Evolutionary conservation across 805 yeast species (phyloP).

Genomic region (Tetrapisispora phaffii): DNA sequence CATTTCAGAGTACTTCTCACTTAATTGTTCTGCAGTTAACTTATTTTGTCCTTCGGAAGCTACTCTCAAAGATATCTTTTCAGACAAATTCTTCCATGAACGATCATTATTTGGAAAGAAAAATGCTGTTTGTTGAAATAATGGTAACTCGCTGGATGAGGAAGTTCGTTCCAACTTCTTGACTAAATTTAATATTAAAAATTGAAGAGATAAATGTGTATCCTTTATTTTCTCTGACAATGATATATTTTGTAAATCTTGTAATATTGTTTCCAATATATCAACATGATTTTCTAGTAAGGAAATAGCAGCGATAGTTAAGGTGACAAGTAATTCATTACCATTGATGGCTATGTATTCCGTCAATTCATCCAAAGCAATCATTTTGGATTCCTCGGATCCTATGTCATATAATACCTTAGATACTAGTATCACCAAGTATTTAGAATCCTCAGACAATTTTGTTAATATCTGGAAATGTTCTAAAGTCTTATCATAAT

Average conservation of each 20-base stretch:
- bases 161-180: constrained; percentile 27
- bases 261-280: constrained; percentile 50
- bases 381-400: constrained; percentile 67
- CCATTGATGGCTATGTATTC: constrained; percentile 55
- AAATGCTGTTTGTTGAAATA: constrained; percentile 50
- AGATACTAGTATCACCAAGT: constrained; percentile 62
- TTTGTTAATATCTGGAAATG: constrained; percentile 58
- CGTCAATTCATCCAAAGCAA: constrained; percentile 77
- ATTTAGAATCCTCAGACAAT: constrained; percentile 45
- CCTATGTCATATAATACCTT: constrained; percentile 72
- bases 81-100: constrained; percentile 61
- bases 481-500: constrained; percentile 55
- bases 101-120: constrained; percentile 61
- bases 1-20: constrained; percentile 40
- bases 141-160: constrained; percentile 9
- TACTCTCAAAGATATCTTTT: constrained; percentile 46
- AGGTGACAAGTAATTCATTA: constrained; percentile 52
- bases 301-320: constrained; percentile 73
- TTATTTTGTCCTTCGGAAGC: constrained; percentile 43
- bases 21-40: constrained; percentile 39
- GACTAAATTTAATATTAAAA: constrained; percentile 44
- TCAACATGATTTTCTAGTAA: constrained; percentile 51
- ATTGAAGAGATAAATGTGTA: constrained; percentile 45
- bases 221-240: constrained; percentile 42
- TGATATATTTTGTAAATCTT: constrained; percentile 49